Evolutionary conservation across 1,284 basidiomycete genomes (phyloP), one percentile per base, ranked within the genome.

Genomic region (Lignosus rhinocerotis): DNA sequence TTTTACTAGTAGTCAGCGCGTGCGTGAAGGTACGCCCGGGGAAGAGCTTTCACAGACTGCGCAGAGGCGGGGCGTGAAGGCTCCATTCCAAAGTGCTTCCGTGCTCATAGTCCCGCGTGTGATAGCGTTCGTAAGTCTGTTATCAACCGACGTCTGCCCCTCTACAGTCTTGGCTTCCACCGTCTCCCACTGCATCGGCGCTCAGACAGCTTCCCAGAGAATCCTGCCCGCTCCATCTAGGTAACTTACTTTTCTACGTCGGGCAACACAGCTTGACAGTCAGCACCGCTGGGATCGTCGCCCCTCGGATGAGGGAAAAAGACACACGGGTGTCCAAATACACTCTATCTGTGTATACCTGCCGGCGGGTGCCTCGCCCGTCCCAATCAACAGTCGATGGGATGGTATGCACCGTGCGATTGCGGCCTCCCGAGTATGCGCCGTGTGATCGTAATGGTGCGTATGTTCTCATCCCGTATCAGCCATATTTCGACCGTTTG

Each of bases 271-370:
- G 19, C 38, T n/a, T 25, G 7, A 14, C 16, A 25, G 21, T 49
- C 49, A 51, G 44, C 60, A 61, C 56, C 43, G 60, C 55, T 55
- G 51, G 55, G 61, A 62, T 62, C 58, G 58, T 59, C 61, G 55
- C 38, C 2, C 32, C 42, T 39, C 55, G 12, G 21, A 55, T 54
- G 7, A 12, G 46, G 61, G 33, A 42, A 55, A 52, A 50, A n/a
- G 14, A 38, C 50, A 34, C 61, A 57, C 45, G 49, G n/a, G n/a
- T 31, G 32, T 33, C 21, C 36, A 19, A n/a, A 6, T 44, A 30
- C 44, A 56, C 50, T 42, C 57, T 43, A 59, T 51, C 34, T 54
- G 34, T 36, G 42, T 25, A 46, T 62, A 57, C 52, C 32, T 59
- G 52, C 61, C 61, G 61, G 55, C 61, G 61, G 56, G 51, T 53